Evolutionary conservation across 345 rosid genomes (phyloP).

Genomic region (Streptanthus diversifolius): DNA sequence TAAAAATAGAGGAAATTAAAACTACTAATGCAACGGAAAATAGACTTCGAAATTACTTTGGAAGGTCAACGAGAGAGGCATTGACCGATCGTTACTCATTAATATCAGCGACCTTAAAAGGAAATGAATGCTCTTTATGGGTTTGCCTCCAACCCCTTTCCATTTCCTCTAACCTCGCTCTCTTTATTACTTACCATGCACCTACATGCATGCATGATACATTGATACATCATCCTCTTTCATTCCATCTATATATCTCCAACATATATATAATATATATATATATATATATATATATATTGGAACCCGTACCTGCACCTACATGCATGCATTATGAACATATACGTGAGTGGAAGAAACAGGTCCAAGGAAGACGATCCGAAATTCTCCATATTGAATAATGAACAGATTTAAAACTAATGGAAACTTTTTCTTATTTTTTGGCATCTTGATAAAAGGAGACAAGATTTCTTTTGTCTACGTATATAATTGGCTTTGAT

Average conservation of each 20-base stretch:
- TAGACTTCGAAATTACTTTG: neutral
- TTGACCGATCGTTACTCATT: constrained; percentile 37
- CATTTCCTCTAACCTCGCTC: constrained; percentile 26
- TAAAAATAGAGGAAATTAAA: neutral
- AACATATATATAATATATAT: neutral
- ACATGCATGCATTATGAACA: too few species aligned
- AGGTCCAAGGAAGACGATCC: too few species aligned
- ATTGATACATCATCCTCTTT: neutral
- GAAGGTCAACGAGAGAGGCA: constrained; percentile 20
- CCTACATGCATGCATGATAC: neutral
- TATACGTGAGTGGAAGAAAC: too few species aligned
- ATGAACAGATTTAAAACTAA: too few species aligned
- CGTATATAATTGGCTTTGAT: too few species aligned
- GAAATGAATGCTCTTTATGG: constrained; percentile 42
- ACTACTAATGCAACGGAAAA: constrained; percentile 2
- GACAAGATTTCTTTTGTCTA: too few species aligned
- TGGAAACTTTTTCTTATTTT: too few species aligned
- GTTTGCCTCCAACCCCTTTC: constrained; percentile 37
- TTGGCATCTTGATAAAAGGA: too few species aligned
- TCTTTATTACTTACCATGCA: constrained; percentile 23
- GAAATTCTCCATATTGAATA: too few species aligned
- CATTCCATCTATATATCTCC: neutral
- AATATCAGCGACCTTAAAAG: constrained; percentile 31
- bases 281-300: too few species aligned
- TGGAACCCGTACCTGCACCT: too few species aligned